phyloP scores from a whole-genome alignment of 2,329 filamentous ascomycete species.

The Exophiala oligosperma region DNA sequence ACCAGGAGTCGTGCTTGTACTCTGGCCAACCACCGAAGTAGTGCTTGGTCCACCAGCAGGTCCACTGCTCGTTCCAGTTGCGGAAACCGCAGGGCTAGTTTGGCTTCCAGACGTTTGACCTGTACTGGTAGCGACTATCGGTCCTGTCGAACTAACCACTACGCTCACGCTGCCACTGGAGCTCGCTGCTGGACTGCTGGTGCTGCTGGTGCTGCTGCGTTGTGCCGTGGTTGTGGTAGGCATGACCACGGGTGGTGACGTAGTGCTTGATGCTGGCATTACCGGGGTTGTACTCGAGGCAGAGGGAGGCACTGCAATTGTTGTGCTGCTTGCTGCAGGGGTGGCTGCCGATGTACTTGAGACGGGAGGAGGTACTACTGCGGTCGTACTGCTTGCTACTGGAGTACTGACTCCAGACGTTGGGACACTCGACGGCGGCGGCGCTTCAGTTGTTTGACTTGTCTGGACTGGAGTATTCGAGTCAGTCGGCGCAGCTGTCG shows the following conservation, averaged over 20 bases:
- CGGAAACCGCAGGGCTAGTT: slow-evolving; percentile 8
- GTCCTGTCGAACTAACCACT: slow-evolving; percentile 1
- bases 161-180: neutral
- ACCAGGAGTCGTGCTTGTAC: slow-evolving; percentile 9
- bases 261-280: neutral
- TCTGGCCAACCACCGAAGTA: slow-evolving; percentile 12
- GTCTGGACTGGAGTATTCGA: neutral
- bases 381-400: neutral
- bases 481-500: neutral
- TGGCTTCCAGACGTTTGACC: neutral
- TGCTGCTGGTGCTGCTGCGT: slow-evolving; percentile 10
- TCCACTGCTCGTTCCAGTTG: slow-evolving; percentile 10
- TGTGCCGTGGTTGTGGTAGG: neutral
- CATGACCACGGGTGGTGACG: neutral
- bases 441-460: neutral
- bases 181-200: slow-evolving; percentile 10
- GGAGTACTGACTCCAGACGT: neutral
- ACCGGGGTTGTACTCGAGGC: neutral
- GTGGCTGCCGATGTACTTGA: neutral
- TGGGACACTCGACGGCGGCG: neutral
- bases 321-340: neutral
- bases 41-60: slow-evolving; percentile 15
- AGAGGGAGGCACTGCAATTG: neutral
- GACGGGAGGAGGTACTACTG: neutral
- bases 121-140: neutral